Evolutionary conservation across 352 stramenopile genomes (phyloP).

Genomic region (Phytophthora crassamura): DNA sequence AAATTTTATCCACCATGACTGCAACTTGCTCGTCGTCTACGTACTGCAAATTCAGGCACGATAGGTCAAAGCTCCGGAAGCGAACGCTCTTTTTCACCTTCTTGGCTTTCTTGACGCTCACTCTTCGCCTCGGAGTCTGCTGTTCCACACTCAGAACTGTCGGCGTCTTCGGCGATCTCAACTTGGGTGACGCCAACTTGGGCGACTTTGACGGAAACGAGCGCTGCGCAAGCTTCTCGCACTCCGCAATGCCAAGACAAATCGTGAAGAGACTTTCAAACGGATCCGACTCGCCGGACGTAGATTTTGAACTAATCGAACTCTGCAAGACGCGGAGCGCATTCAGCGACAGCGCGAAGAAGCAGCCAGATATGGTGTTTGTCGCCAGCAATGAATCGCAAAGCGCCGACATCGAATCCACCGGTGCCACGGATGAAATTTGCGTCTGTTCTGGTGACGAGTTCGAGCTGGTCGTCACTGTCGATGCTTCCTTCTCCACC

Average conservation of each 20-base stretch:
- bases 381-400: conserved; percentile 47
- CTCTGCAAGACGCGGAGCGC: conserved; percentile 30
- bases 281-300: conserved; percentile 22
- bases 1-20: conserved; percentile 50
- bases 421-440: neutral
- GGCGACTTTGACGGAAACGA: conserved; percentile 29
- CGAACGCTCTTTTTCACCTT: conserved; percentile 56
- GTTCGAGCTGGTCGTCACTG: neutral
- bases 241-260: conserved; percentile 46
- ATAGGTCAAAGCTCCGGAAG: conserved; percentile 74
- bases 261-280: conserved; percentile 37
- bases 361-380: conserved; percentile 49
- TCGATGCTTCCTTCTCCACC: neutral
- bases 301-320: conserved; percentile 6
- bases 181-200: conserved; percentile 15
- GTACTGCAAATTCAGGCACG: conserved; percentile 67
- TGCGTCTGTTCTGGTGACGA: neutral
- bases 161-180: conserved; percentile 13
- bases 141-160: conserved; percentile 1
- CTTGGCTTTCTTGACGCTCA: conserved; percentile 17
- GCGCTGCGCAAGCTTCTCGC: conserved; percentile 45
- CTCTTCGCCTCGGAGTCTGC: conserved; percentile 10
- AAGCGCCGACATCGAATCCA: conserved; percentile 36
- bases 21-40: conserved; percentile 51
- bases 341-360: conserved; percentile 51